Percentiles rank a stretch among this genome's conserved stretches.
These are phyloP conservation scores for Trichoderma asperelloides DNA, from an alignment of 495 filamentous ascomycete genomes.

Conservation along the genomic window DNA sequence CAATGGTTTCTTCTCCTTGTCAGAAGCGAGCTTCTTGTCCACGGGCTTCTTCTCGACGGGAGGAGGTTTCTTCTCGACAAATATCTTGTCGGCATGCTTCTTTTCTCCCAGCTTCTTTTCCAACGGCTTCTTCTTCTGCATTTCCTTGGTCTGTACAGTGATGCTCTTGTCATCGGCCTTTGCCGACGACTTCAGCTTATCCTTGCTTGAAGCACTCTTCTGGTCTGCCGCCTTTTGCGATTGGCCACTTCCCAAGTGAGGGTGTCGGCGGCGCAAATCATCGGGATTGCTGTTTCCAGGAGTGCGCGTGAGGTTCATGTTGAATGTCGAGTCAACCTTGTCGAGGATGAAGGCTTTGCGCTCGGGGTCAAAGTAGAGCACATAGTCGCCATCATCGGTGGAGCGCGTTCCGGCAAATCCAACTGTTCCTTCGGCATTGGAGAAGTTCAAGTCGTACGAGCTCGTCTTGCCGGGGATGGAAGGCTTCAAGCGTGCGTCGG, in stretches of 20 bases:
- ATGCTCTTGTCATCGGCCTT: conserved; percentile 13
- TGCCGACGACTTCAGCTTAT: conserved; percentile 14
- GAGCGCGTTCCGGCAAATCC: conserved; percentile 38
- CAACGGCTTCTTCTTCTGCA: conserved; percentile 17
- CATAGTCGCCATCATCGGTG: conserved; percentile 40
- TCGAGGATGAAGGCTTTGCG: conserved; percentile 49
- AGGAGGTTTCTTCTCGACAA: neutral
- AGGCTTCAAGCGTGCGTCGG: conserved; percentile 38
- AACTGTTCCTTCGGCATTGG: conserved; percentile 33
- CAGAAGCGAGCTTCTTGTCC: conserved; percentile 1
- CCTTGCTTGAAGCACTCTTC: conserved; percentile 11
- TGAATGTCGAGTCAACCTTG: conserved; percentile 47
- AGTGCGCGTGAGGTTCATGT: conserved; percentile 45
- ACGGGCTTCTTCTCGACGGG: neutral
- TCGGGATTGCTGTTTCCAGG: conserved; percentile 31
- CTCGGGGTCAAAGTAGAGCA: conserved; percentile 45
- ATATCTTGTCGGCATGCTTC: neutral
- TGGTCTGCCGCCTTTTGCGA: conserved; percentile 15
- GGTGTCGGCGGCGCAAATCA: conserved; percentile 30
- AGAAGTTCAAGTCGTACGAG: conserved; percentile 38
- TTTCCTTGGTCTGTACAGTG: conserved; percentile 17
- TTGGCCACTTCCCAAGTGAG: conserved; percentile 27
- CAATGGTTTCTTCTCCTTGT: neutral
- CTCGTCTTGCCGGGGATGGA: conserved; percentile 27
- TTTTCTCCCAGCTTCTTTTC: conserved; percentile 18